Evolutionary conservation across 306 rosid species (phyloP).

Genomic region (Lathyrus aphaca): DNA sequence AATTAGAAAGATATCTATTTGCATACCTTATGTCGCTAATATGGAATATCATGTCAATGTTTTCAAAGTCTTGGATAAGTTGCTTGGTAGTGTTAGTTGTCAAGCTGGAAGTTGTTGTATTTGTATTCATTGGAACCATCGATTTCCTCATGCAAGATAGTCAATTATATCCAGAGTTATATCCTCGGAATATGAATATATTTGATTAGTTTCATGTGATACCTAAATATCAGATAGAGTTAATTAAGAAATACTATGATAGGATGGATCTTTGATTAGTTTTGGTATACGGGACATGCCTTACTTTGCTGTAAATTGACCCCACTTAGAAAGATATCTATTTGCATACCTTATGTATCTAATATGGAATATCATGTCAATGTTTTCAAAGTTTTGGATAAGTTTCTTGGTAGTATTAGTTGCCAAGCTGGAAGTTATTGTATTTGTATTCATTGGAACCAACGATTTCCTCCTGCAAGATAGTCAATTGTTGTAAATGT

Average conservation of each 20-base stretch:
- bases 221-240: no score
- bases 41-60: conserved; percentile 78
- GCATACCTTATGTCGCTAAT: conserved; percentile 89
- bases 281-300: conserved; percentile 89
- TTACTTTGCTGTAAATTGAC: conserved; percentile 86
- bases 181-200: no score
- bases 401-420: conserved; percentile 77
- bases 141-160: conserved; percentile 64
- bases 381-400: conserved; percentile 64
- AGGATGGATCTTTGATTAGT: conserved; percentile 33
- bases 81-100: conserved; percentile 76
- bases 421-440: conserved; percentile 81
- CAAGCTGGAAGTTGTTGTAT: conserved; percentile 80
- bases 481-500: no score
- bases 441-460: conserved; percentile 93
- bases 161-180: no score
- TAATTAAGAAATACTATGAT: no score
- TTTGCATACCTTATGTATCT: conserved; percentile 88
- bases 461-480: conserved; percentile 75
- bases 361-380: conserved; percentile 79
- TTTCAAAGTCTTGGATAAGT: conserved; percentile 67
- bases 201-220: no score
- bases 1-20: conserved; percentile 84
- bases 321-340: conserved; percentile 94
- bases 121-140: conserved; percentile 95